Evolutionary conservation across 2,329 filamentous ascomycete species (phyloP), one percentile per base, ranked within the genome.

Genomic region (Seiridium cupressi): DNA sequence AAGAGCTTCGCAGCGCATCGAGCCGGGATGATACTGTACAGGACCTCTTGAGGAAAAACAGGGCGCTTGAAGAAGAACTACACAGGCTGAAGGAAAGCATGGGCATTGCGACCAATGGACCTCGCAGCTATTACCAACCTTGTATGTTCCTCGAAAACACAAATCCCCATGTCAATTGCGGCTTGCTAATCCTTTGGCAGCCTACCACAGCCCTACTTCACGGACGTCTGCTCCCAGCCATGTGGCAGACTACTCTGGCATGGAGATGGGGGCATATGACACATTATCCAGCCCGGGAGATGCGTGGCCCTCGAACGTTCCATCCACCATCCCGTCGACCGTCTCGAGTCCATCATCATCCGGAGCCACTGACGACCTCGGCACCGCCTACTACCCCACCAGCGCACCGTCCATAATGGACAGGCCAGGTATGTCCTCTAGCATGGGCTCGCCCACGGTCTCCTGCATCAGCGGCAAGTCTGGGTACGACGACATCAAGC

Each of bases 1-100:
- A 88, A 59, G 90, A 94, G 64, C 83, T 96, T 64, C 80, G 81
- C 62, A 78, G 76, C 70, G 74, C 74, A 60, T 77, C 81, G 55
- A 76, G 72, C 68, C 76, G 78, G 55, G 80, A 84, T 65, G 76
- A 79, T 63, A 79, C 78, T n/a, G 74, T 84, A 60, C 81, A 83
- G 67, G 78, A 81, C 48, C 73, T 85, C 49, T 71, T 83, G 51
- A 77, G 77, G 64, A 78, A 78, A 63, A 86, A 85, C 71, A 79
- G 79, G 66, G 76, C 76, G 40, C 78, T 87, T 54, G 82, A 86
- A 69, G 76, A 81, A 35, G 82, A 86, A 72, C 70, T 86, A 42
- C 72, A 70, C 61, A 73, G 74, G 26, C 69, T 84, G 60, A 76
- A 75, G 65, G 77, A 82, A 65, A 76, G 71, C 63, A 72, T 82